Conservation (phyloP, 805 yeast genomes). For the Pichia cabralensis region DNA sequence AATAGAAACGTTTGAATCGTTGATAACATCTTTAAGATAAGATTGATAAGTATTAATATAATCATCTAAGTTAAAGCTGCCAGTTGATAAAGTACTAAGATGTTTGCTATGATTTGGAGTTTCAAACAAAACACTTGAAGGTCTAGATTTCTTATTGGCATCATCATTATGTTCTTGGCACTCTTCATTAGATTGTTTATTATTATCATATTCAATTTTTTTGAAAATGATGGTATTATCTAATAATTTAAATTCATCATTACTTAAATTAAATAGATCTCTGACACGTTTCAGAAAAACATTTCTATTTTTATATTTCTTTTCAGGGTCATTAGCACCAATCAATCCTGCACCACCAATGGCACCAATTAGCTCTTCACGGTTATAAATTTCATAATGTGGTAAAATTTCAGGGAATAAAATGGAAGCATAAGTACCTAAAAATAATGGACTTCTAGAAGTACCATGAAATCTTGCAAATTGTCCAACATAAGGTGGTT, state of each 20-base stretch:
- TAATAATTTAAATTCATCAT: slow-evolving; percentile 41
- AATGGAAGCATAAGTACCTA: slow-evolving; percentile 57
- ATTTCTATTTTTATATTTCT: slow-evolving; percentile 26
- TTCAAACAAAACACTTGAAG: slow-evolving; percentile 27
- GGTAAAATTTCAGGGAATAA: slow-evolving; percentile 51
- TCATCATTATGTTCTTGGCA: slow-evolving; percentile 22
- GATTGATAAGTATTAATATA: slow-evolving; percentile 18
- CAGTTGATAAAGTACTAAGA: slow-evolving; percentile 27
- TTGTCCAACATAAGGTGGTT: slow-evolving; percentile 46
- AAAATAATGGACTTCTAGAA: slow-evolving; percentile 45
- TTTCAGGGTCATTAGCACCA: slow-evolving; percentile 1
- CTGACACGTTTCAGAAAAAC: slow-evolving; percentile 45
- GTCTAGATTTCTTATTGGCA: slow-evolving; percentile 18
- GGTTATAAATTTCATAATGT: slow-evolving; percentile 46
- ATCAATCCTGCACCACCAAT: slow-evolving; percentile 29
- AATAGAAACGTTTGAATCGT: no score
- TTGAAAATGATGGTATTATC: slow-evolving; percentile 51
- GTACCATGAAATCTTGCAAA: slow-evolving; percentile 32
- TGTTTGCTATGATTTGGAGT: slow-evolving; percentile 20
- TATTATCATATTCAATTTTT: no score
- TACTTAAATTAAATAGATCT: slow-evolving; percentile 55
- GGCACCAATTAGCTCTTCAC: slow-evolving; percentile 43
- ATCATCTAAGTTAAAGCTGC: slow-evolving; percentile 25
- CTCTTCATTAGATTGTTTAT: no score
- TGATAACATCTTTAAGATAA: slow-evolving; percentile 14